Evolutionary conservation across 495 filamentous ascomycete genomes (phyloP), one percentile per base, ranked within the genome.

Genomic region (Lasiosphaeria ovina): DNA sequence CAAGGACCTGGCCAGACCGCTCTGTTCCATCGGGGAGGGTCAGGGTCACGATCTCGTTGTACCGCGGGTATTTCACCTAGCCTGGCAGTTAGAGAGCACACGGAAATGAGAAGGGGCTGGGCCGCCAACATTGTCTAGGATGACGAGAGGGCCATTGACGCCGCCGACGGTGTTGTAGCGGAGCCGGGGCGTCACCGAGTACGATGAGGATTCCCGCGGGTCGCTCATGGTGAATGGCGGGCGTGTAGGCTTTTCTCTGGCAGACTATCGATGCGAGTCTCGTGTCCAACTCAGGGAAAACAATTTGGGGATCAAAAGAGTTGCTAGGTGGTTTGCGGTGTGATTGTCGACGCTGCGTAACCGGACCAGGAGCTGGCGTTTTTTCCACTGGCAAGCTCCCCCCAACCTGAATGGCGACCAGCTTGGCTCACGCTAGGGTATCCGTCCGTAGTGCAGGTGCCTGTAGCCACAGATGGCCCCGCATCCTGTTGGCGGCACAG

Each of bases 151-250:
- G 51, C 94, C 95, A 78, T 98, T 99, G 75, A 98, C 89, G 76
- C 93, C 95, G 74, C 91, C 90, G 73, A 99, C 92, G 62, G 94
- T 99, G 81, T 99, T 99, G 82, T 99, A 99, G 61, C 90, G 84
- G 72, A 96, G 84, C 74, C 92, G 85, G 67, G 93, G 93, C 74
- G 88, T 84, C 72, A 96, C 83, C 67, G 78, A 82, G 78, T 83
- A 84, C 51, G 82, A 82, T 61, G 79, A 80, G 64, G 89, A 86
- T 81, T 91, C 91, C 72, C 91, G 84, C 59, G 90, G 89, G 76
- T 96, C 91, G 70, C 81, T 83, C 88, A 89, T 89, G 59, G 67
- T 61, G 62, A 57, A 57, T 61, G 44, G 31, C 10, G 33, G 11
- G 16, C 40, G 9, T 54, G 49, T 34, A 51, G 34, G 11, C 56